These are phyloP conservation scores for Holtermannia corniformis DNA, from an alignment of 768 basidiomycete genomes.

Conservation along the genomic window DNA sequence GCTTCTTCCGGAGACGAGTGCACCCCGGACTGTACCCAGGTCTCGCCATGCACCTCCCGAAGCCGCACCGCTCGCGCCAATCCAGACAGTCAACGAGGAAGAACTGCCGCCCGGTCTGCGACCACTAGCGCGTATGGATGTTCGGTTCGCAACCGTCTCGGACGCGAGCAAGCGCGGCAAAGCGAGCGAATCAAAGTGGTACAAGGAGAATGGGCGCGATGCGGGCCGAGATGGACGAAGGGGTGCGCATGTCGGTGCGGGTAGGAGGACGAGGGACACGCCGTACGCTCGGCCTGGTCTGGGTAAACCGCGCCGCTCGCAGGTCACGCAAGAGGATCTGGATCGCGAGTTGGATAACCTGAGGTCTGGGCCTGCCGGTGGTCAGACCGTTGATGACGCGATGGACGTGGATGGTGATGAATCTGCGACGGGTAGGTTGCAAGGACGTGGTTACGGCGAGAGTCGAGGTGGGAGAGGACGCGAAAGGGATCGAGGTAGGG, in stretches of 20 bases:
- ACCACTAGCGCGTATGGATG: conserved; percentile 27
- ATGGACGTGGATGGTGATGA: conserved; percentile 49
- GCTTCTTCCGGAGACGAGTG: conserved; percentile 1
- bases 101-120: conserved; percentile 26
- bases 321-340: conserved; percentile 73
- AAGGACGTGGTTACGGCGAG: not conserved
- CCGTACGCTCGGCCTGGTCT: conserved; percentile 74
- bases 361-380: conserved; percentile 73
- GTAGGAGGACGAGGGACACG: conserved; percentile 57
- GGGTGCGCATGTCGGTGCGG: conserved; percentile 14
- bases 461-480: not conserved
- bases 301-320: conserved; percentile 77
- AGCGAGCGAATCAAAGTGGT: conserved; percentile 33
- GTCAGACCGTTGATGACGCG: conserved; percentile 64
- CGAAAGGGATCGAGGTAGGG: conserved; percentile 1
- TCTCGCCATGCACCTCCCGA: conserved; percentile 1
- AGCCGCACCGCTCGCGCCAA: not conserved
- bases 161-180: conserved; percentile 24
- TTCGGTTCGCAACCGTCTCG: conserved; percentile 29
- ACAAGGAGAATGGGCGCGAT: conserved; percentile 26
- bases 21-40: not conserved
- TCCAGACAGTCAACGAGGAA: conserved; percentile 4
- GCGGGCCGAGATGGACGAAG: conserved; percentile 32
- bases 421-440: not conserved
- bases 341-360: conserved; percentile 82